Evolutionary conservation across 306 rosid species (phyloP).

Genomic region (Prunus mira): DNA sequence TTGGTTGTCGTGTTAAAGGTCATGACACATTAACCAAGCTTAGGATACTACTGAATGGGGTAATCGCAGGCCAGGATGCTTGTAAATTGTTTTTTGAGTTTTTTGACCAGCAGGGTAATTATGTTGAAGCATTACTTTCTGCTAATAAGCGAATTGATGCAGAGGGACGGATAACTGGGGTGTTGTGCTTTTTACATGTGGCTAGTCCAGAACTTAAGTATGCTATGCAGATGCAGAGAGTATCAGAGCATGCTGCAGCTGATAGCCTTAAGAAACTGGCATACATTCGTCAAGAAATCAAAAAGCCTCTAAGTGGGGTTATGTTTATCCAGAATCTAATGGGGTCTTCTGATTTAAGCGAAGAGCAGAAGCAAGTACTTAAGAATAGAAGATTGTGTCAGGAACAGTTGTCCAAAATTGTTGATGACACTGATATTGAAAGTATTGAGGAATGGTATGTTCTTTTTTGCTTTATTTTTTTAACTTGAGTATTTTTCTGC

Average conservation of each 20-base stretch:
- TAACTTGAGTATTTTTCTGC: background rate
- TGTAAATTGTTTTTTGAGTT: conserved; percentile 39
- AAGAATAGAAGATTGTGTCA: conserved; percentile 33
- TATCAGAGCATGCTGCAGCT: conserved; percentile 41
- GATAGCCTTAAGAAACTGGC: conserved; percentile 37
- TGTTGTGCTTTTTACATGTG: conserved; percentile 39
- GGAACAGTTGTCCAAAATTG: conserved; percentile 35
- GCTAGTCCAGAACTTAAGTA: conserved; percentile 42
- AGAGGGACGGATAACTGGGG: conserved; percentile 38
- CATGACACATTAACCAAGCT: conserved; percentile 39
- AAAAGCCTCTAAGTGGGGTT: conserved; percentile 33
- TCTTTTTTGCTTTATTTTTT: background rate
- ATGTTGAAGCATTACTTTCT: conserved; percentile 37
- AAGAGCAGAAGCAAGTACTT: conserved; percentile 36
- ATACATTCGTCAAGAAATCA: conserved; percentile 36
- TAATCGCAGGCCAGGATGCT: conserved; percentile 29
- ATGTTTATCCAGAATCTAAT: conserved; percentile 35
- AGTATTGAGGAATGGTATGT: conserved; percentile 42
- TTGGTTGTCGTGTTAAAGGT: conserved; percentile 42
- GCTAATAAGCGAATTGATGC: conserved; percentile 31
- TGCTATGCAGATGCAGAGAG: conserved; percentile 39
- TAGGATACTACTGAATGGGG: conserved; percentile 30
- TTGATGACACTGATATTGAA: conserved; percentile 37
- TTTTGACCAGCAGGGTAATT: conserved; percentile 29
- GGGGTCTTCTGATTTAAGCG: conserved; percentile 33